Percentiles rank a stretch among this genome's conserved stretches.
Conservation (phyloP, 441 rosid species). For the Adansonia madagascariensis region DNA sequence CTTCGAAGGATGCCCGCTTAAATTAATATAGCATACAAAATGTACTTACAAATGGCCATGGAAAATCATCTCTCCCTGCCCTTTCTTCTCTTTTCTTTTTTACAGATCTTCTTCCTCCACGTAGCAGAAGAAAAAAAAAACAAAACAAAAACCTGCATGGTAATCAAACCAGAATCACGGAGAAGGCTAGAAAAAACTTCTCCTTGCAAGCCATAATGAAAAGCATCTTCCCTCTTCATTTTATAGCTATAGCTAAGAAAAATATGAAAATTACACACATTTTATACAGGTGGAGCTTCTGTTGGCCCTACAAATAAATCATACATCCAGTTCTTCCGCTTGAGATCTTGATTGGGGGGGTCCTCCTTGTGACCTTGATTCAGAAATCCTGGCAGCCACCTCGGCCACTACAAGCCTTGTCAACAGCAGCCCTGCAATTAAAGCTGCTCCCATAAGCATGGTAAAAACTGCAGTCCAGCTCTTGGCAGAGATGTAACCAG, state of each 20-base stretch:
- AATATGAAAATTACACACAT: slow-evolving; percentile 20
- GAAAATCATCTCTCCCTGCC: neutral
- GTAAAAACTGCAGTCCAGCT: slow-evolving; percentile 89
- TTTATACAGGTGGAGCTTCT: slow-evolving; percentile 10
- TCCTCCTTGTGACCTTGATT: slow-evolving; percentile 46
- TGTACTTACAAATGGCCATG: slow-evolving; percentile 19
- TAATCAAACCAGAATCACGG: slow-evolving; percentile 26
- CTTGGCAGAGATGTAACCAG: slow-evolving; percentile 80
- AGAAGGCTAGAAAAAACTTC: slow-evolving; percentile 37
- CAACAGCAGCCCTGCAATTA: slow-evolving; percentile 78
- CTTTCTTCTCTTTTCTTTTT: neutral
- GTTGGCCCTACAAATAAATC: slow-evolving; percentile 12
- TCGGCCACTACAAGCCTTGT: slow-evolving; percentile 83
- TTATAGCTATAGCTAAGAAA: slow-evolving; percentile 16
- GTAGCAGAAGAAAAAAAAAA: neutral
- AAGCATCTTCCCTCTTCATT: slow-evolving; percentile 31
- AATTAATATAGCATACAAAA: slow-evolving; percentile 19
- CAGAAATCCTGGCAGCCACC: slow-evolving; percentile 64
- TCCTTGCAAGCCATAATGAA: slow-evolving; percentile 27
- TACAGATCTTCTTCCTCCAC: neutral
- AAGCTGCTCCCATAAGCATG: slow-evolving; percentile 93
- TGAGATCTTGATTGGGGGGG: slow-evolving; percentile 36
- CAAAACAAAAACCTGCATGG: neutral
- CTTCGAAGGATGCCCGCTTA: neutral
- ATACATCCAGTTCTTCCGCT: slow-evolving; percentile 34